Conservation (phyloP, 2,329 filamentous ascomycete species). For the Colletotrichum lindemuthianum region DNA sequence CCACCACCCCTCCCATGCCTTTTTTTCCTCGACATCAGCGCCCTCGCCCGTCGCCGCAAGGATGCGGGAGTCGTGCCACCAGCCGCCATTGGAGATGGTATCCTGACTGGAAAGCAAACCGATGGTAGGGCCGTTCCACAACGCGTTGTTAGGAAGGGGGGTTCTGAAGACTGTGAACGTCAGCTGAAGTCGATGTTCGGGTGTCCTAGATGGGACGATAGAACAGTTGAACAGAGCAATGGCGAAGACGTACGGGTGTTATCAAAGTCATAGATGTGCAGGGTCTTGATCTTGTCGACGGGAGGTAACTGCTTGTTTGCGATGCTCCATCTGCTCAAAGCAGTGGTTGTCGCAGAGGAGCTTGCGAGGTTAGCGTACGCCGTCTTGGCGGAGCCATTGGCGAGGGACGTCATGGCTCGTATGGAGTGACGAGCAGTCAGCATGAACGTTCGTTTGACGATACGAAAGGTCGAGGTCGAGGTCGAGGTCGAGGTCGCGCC, state of each 20-base stretch:
- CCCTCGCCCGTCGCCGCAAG: conserved; percentile 88
- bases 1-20: conserved; percentile 95
- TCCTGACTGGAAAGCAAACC: conserved; percentile 81
- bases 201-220: background rate
- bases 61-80: conserved; percentile 95
- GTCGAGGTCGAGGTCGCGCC: conserved; percentile 16
- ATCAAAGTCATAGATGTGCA: conserved; percentile 98
- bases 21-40: conserved; percentile 80
- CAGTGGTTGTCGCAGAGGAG: conserved; percentile 69
- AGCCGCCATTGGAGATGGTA: conserved; percentile 83
- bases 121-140: conserved; percentile 85
- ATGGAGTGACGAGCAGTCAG: conserved; percentile 35
- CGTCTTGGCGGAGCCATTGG: conserved; percentile 36
- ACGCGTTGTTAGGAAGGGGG: conserved; percentile 85
- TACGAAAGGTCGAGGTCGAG: conserved; percentile 20
- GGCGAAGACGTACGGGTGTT: conserved; percentile 74
- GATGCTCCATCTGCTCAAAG: conserved; percentile 86
- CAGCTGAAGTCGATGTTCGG: conserved; percentile 15
- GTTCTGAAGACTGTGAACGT: conserved; percentile 80
- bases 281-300: conserved; percentile 75
- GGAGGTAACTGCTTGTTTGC: conserved; percentile 73
- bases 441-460: conserved; percentile 32
- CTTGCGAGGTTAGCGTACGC: conserved; percentile 5
- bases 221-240: conserved; percentile 6
- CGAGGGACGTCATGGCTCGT: conserved; percentile 37